Evolutionary conservation across 768 basidiomycete species (phyloP).

Genomic region (Dentipellis sp.): DNA sequence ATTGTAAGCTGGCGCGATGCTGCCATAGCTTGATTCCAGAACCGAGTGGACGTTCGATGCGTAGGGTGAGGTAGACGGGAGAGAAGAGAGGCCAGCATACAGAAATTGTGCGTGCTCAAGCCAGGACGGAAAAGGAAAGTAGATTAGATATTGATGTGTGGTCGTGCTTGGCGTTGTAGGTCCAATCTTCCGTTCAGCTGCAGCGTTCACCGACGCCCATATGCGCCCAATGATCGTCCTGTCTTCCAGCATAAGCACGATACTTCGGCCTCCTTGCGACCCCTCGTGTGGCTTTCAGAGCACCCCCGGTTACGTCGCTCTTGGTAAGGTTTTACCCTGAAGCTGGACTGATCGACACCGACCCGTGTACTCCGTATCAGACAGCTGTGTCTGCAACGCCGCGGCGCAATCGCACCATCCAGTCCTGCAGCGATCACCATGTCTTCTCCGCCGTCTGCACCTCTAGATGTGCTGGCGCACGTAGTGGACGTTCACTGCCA

Average conservation of each 20-base stretch:
- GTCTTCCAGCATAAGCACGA: too few species aligned
- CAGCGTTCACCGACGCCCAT: too few species aligned
- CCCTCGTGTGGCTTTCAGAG: too few species aligned
- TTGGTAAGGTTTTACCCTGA: too few species aligned
- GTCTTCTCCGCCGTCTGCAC: neutral
- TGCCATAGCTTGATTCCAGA: neutral
- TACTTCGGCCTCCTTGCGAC: too few species aligned
- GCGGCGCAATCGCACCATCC: too few species aligned
- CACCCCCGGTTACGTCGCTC: too few species aligned
- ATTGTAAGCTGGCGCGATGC: constrained; percentile 2
- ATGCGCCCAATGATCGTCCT: too few species aligned
- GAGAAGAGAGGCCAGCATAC: neutral
- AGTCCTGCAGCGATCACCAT: too few species aligned
- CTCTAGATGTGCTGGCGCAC: constrained; percentile 44
- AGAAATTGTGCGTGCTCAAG: neutral
- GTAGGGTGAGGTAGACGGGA: neutral
- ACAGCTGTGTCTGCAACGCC: too few species aligned
- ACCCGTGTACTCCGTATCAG: too few species aligned
- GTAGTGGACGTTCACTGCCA: constrained; percentile 89
- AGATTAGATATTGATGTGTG: neutral
- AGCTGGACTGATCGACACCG: too few species aligned
- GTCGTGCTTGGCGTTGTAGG: neutral
- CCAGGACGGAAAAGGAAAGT: neutral
- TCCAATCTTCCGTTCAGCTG: neutral
- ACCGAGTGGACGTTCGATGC: neutral